phyloP scores from a whole-genome alignment of 306 rosid genomes.

The Castanopsis chinensis region DNA sequence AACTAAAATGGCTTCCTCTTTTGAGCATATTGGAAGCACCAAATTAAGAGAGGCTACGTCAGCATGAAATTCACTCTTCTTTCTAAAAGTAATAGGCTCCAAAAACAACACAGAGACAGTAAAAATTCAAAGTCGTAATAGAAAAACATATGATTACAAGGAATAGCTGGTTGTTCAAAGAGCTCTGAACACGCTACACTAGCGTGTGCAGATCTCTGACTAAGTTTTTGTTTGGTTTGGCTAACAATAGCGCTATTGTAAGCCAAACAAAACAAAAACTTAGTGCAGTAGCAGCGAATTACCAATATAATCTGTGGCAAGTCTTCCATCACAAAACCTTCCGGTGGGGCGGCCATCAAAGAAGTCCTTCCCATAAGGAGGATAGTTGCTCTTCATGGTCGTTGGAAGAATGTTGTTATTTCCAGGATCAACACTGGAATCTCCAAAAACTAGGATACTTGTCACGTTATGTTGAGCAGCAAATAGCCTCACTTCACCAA shows the following conservation, averaged over 20 bases:
- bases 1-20: background rate
- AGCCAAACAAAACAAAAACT: too few species aligned
- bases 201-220: too few species aligned
- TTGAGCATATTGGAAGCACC: background rate
- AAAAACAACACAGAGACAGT: background rate
- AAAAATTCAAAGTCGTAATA: background rate
- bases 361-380: constrained; percentile 72
- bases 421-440: constrained; percentile 82
- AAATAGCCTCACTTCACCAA: constrained; percentile 14
- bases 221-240: too few species aligned
- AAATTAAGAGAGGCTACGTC: background rate
- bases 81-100: background rate
- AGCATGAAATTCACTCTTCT: background rate
- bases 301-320: constrained; percentile 77
- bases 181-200: too few species aligned
- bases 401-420: constrained; percentile 70
- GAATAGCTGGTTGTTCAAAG: too few species aligned
- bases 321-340: constrained; percentile 66
- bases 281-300: background rate
- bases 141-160: background rate
- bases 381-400: constrained; percentile 55
- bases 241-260: too few species aligned
- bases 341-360: constrained; percentile 60
- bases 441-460: constrained; percentile 67
- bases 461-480: constrained; percentile 36